Percentiles rank a stretch among this genome's conserved stretches.
Conservation (phyloP, 257 asterid genomes). For the Linaria vulgaris region DNA sequence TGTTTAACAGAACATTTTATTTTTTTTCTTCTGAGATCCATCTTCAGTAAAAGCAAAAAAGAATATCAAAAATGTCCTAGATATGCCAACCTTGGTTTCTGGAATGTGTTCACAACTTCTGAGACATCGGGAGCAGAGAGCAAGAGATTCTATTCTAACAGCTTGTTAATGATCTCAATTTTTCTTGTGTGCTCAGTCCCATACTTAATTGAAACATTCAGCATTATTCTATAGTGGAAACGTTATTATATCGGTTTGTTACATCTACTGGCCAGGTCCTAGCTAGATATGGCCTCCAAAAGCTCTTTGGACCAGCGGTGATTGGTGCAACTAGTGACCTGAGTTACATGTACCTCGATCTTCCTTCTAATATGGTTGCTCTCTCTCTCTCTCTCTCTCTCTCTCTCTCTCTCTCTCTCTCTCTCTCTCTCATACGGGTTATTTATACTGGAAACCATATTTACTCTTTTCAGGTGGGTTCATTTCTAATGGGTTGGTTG, state of each 20-base stretch:
- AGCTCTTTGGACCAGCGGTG: conserved; percentile 68
- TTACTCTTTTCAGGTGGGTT: conserved; percentile 63
- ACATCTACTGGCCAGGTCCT: conserved; percentile 50
- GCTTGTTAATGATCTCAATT: background rate
- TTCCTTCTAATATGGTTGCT: conserved; percentile 86
- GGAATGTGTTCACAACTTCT: background rate
- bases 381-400: conserved; percentile 30
- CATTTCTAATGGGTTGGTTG: conserved; percentile 96
- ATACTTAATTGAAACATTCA: background rate
- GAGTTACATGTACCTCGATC: conserved; percentile 80
- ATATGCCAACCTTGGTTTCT: background rate
- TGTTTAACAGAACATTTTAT: too few relatives aligned
- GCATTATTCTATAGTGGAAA: background rate
- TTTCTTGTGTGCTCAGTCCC: background rate
- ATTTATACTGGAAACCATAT: conserved; percentile 12
- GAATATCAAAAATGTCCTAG: too few relatives aligned
- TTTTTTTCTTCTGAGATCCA: too few relatives aligned
- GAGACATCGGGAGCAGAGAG: background rate
- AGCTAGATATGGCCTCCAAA: conserved; percentile 63
- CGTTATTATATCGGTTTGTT: background rate
- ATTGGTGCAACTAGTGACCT: conserved; percentile 75
- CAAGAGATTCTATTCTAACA: background rate
- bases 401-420: background rate
- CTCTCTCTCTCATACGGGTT: background rate
- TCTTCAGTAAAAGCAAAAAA: too few relatives aligned